These are phyloP conservation scores for Gossypium ekmanianum DNA, from an alignment of 345 rosid species.

Conservation along the genomic window DNA sequence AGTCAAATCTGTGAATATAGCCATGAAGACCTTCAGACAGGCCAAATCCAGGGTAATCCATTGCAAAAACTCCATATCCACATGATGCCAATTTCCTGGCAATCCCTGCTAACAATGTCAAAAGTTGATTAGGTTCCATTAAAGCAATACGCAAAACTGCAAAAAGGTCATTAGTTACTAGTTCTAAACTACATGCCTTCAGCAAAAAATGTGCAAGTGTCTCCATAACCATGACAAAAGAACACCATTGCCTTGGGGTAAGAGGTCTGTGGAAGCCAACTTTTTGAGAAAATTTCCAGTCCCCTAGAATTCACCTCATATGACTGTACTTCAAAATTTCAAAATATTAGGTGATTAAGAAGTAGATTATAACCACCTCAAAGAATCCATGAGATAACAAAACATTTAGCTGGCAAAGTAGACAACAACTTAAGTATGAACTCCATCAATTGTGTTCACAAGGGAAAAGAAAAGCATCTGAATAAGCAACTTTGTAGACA, in stretches of 20 bases:
- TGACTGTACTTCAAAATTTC: conserved; percentile 35
- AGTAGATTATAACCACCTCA: background rate
- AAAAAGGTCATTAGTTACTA: conserved; percentile 11
- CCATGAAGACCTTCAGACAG: conserved; percentile 92
- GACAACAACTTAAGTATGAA: background rate
- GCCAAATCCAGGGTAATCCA: conserved; percentile 97
- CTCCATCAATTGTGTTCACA: background rate
- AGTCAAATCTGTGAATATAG: conserved; percentile 72
- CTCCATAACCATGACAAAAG: conserved; percentile 96
- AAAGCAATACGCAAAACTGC: conserved; percentile 18
- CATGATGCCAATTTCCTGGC: conserved; percentile 80
- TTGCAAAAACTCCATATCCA: conserved; percentile 85
- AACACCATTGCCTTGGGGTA: conserved; percentile 70
- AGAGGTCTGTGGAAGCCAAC: conserved; percentile 74
- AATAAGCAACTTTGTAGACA: background rate
- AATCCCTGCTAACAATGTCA: conserved; percentile 48
- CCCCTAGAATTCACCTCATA: conserved; percentile 85
- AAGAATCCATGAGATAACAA: background rate
- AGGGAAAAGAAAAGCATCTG: background rate
- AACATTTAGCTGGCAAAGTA: background rate
- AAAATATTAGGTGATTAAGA: conserved; percentile 8
- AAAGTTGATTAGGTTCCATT: conserved; percentile 4
- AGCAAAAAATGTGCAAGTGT: conserved; percentile 89
- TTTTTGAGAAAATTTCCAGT: conserved; percentile 72
- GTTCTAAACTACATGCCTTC: conserved; percentile 59